Evolutionary conservation across 306 rosid genomes (phyloP).

Genomic region (Vachellia collinsii): DNA sequence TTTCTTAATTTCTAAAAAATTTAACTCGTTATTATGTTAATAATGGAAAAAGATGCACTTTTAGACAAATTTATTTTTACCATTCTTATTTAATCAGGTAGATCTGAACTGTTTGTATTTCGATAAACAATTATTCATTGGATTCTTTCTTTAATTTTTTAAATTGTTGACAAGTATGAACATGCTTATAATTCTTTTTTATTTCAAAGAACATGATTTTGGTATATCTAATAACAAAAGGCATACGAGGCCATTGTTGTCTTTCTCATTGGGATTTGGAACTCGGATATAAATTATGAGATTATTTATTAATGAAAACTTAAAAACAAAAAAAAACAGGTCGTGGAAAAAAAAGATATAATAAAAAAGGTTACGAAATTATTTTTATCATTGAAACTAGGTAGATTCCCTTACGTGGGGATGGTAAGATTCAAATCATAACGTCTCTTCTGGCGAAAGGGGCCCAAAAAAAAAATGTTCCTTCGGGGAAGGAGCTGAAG

Average conservation of each 20-base stretch:
- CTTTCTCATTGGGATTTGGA: background rate
- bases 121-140: background rate
- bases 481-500: background rate
- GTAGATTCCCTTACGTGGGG: background rate
- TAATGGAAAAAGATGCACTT: no score
- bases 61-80: background rate
- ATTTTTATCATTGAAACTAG: background rate
- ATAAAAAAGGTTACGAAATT: background rate
- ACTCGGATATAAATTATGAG: background rate
- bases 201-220: background rate
- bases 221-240: background rate
- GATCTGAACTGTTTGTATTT: background rate
- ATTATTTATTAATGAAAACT: no score
- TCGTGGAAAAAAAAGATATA: background rate
- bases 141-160: background rate
- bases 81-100: background rate
- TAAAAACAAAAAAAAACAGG: no score
- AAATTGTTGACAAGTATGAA: background rate
- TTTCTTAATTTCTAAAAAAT: no score
- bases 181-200: background rate
- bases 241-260: background rate
- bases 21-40: no score
- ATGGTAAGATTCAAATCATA: slow-evolving; percentile 6
- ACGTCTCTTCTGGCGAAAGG: slow-evolving; percentile 9
- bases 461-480: background rate